Evolutionary conservation across 257 asterid species (phyloP).

Genomic region (Gentiana dahurica): DNA sequence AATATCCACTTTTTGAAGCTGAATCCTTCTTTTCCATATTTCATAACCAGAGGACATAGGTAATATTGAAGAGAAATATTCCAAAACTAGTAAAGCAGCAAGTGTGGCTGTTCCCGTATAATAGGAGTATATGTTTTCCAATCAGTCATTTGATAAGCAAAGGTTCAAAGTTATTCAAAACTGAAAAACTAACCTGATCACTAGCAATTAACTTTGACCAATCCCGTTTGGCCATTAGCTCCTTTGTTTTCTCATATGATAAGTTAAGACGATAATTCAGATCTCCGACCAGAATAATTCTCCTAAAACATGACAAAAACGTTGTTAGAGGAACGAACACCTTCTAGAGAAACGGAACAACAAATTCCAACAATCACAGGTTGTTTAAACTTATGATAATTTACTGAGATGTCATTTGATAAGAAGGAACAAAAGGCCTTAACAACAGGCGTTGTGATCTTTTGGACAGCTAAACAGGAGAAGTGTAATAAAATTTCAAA

Average conservation of each 20-base stretch:
- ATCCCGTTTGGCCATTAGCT: slow-evolving; percentile 49
- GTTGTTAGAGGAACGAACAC: neutral
- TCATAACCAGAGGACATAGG: too few relatives aligned
- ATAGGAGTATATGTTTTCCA: too few relatives aligned
- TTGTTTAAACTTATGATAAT: neutral
- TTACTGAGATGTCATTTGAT: neutral
- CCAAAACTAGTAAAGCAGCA: neutral
- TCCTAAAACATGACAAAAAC: slow-evolving; percentile 39
- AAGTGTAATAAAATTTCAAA: too few relatives aligned
- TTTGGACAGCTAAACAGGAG: too few relatives aligned
- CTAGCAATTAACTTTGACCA: slow-evolving; percentile 60
- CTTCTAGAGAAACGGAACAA: neutral
- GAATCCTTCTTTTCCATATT: too few relatives aligned
- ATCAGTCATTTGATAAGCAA: too few relatives aligned
- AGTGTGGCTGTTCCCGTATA: neutral
- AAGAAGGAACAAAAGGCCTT: too few relatives aligned
- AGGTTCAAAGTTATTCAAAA: neutral
- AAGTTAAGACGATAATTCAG: slow-evolving; percentile 81
- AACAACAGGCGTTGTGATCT: too few relatives aligned
- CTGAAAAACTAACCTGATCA: slow-evolving; percentile 60
- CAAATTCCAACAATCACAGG: neutral
- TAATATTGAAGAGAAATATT: too few relatives aligned
- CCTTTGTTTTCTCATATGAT: slow-evolving; percentile 62
- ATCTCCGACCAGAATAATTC: slow-evolving; percentile 92
- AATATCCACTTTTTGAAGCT: too few relatives aligned